These are phyloP conservation scores for Saccharomyces jurei DNA, from an alignment of 805 yeast genomes.

Conservation along the genomic window DNA sequence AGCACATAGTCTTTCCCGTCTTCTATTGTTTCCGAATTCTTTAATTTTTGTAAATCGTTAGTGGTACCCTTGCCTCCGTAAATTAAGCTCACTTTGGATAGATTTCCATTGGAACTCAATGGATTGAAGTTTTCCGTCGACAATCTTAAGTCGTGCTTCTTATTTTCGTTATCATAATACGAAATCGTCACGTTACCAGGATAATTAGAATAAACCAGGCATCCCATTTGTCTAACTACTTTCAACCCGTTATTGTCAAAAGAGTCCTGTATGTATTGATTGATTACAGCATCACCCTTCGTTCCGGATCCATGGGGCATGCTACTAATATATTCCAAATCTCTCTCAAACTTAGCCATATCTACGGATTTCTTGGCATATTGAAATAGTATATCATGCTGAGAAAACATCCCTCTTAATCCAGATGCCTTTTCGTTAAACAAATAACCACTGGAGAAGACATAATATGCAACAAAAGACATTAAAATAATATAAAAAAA, in stretches of 20 bases:
- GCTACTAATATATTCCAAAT: conserved; percentile 59
- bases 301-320: conserved; percentile 85
- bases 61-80: conserved; percentile 61
- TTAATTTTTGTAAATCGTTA: conserved; percentile 43
- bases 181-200: conserved; percentile 37
- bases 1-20: conserved; percentile 42
- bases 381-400: conserved; percentile 41
- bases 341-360: conserved; percentile 49
- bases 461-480: conserved; percentile 43
- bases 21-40: conserved; percentile 9
- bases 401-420: conserved; percentile 50
- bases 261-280: conserved; percentile 52
- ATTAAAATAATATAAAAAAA: conserved; percentile 58
- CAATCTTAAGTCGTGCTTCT: conserved; percentile 20
- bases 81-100: conserved; percentile 40
- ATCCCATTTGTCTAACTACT: conserved; percentile 32
- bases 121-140: conserved; percentile 51
- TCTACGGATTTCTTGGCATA: conserved; percentile 44
- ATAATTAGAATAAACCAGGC: conserved; percentile 53
- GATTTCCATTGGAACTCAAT: conserved; percentile 50
- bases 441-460: conserved; percentile 46
- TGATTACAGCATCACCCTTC: conserved; percentile 67
- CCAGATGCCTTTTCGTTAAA: conserved; percentile 34
- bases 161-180: conserved; percentile 16
- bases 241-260: conserved; percentile 49